Base-by-base conservation (phyloP, 2,329 filamentous ascomycete species). In the Pseudogymnoascus sp. region DNA sequence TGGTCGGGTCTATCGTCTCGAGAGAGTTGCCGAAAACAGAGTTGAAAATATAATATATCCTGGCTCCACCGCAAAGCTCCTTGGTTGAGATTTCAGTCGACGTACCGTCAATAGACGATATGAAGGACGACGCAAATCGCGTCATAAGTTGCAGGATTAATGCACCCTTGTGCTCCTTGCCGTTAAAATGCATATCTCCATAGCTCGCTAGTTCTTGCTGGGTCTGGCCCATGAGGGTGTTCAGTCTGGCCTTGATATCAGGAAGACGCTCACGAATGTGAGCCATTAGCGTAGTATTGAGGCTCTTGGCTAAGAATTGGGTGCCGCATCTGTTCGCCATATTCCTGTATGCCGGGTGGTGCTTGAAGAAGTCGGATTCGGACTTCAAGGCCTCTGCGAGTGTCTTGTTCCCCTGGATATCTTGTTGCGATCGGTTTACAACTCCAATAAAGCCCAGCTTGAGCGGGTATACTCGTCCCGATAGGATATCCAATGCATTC, bases 1-100 rank as follows among this genome's bases (percentile, higher is more conserved):
- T 90, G 1, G 93, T 99, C 4, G 94, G 94, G 69, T 99, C 93
- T 68, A 99, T 96, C 21, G 92, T 89, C 74, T 99, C 94, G 59
- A 99, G 80, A 18, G 93, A 95, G 75, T 93, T 97, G 63, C 94
- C 94, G 75, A 97, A 99, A 45, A 97, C 93, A 4, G 92, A 96
- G 78, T 97, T 97, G 82, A 97, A 97, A 68, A 97, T 97, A 77
- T 97, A 97, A 78, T 97, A 97, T 71, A 97, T 97, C 64, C 93
- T 86, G 55, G 92, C 92, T 72, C 92, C 92, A 72, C 92, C 92
- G 70, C 92, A 96, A 9, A 97, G 85, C 76, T 97, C 94, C 76
- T 99, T 97, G 37, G 94, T 99, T 15, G 94, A 97, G 65, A 99
- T 99, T 73, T 99, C 93, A 12, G 92, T 96, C 4, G 93, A 97